phyloP scores from a whole-genome alignment of 2,329 filamentous ascomycete genomes.

The Colletotrichum abscissum region DNA sequence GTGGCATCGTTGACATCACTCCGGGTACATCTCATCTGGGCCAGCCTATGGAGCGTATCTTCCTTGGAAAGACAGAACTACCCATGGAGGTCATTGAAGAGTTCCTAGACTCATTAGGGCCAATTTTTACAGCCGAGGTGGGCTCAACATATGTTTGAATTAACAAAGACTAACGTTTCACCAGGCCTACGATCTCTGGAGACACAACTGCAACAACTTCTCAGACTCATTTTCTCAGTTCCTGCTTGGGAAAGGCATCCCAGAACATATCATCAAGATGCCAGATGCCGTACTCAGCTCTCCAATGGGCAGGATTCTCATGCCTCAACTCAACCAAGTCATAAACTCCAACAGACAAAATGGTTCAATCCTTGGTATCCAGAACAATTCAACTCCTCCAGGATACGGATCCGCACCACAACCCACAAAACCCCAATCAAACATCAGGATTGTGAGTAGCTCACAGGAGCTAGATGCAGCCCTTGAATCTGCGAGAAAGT shows the following conservation, averaged over 20 bases:
- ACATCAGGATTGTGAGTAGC: constrained; percentile 71
- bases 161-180: not conserved
- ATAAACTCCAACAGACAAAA: constrained; percentile 61
- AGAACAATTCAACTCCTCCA: constrained; percentile 44
- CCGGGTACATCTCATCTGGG: constrained; percentile 91
- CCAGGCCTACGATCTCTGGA: constrained; percentile 87
- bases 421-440: constrained; percentile 37
- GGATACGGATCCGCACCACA: constrained; percentile 38
- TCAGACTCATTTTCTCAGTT: constrained; percentile 93
- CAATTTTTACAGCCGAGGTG: constrained; percentile 85
- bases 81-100: constrained; percentile 86
- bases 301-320: constrained; percentile 88
- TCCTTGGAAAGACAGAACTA: constrained; percentile 81
- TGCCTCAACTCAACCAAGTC: constrained; percentile 72
- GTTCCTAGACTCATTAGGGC: constrained; percentile 85
- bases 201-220: constrained; percentile 98
- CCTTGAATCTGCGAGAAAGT: constrained; percentile 68
- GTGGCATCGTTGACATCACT: constrained; percentile 82
- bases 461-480: constrained; percentile 70
- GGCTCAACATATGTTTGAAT: constrained; percentile 11
- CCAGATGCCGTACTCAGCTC: constrained; percentile 87
- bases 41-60: constrained; percentile 79
- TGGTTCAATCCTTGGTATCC: constrained; percentile 65
- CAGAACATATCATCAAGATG: constrained; percentile 85
- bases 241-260: constrained; percentile 87